Base-by-base conservation (phyloP, 2,329 filamentous ascomycete species). In the Intubia oerlemansii region DNA sequence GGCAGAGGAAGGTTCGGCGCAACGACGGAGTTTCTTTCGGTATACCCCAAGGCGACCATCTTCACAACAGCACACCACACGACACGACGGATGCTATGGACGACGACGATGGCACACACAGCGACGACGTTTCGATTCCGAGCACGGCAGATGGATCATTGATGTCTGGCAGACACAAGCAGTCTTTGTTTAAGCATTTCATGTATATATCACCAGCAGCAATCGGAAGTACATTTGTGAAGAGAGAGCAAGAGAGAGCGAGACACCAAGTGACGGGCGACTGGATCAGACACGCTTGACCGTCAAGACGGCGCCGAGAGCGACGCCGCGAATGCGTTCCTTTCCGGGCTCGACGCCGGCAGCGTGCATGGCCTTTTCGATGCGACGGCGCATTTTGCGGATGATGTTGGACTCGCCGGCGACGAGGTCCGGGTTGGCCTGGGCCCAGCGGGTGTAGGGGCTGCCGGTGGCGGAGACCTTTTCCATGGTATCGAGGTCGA, bases 381-480 rank as follows among this genome's bases (percentile, higher is more conserved):
- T 34, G 20, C 31, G 17, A 12, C 21, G 21, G 3, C 35, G 21
- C 33, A 36, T 22, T 5, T 30, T 26, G 17, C 25, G 32, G 8
- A 40, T 18, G 13, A 37, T 14, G 17, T 54, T 56, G 1, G 41
- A 25, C 8, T 58, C 55, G 1, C 54, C 57, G 1, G 49, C 47
- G 0, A 43, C 48, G 0, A 38, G 35, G 0, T 53, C 51, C 0
- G 53, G 50, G 35, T 62, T 39, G 0, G 53, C 56, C 38, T 57
- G 42, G 8, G 53, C 44, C 56, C 57, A 62, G 23, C 58, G 42
- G 1, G 46, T 45, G 2, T 55, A 42, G 0, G 48, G 43, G 32
- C 56, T 59, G 9, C 13, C n/a, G 5, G 55, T 58, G 1, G 40
- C 40, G 6, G 55, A 20, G 5, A 48, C 24, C 30, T 39, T 42